These are phyloP conservation scores for Nannizziopsis arthrosporioides DNA, from an alignment of 2,329 filamentous ascomycete genomes.

Conservation along the genomic window DNA sequence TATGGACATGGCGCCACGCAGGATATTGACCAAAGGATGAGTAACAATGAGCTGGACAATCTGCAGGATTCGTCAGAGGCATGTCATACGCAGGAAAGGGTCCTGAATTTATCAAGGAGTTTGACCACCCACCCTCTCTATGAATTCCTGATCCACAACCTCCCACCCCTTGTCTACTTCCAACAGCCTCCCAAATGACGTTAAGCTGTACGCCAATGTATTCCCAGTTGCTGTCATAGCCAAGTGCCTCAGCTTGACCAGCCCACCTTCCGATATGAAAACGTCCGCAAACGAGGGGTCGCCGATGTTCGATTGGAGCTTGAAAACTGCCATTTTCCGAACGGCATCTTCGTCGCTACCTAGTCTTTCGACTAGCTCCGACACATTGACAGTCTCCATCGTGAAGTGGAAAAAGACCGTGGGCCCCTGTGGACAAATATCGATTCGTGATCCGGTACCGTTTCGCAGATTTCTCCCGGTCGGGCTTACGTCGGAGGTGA, in stretches of 20 bases:
- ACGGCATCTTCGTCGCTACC: constrained; percentile 67
- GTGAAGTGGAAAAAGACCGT: not conserved
- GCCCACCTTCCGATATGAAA: constrained; percentile 81
- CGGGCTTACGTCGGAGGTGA: no score
- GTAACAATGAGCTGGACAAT: constrained; percentile 88
- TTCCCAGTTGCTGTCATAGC: constrained; percentile 82
- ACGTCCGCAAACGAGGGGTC: constrained; percentile 94
- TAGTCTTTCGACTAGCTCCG: constrained; percentile 48
- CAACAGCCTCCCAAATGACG: constrained; percentile 72
- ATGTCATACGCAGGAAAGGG: not conserved
- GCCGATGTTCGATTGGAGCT: constrained; percentile 87
- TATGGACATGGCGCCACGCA: constrained; percentile 92
- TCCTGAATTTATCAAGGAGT: not conserved
- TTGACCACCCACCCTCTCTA: constrained; percentile 47
- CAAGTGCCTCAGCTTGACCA: constrained; percentile 67
- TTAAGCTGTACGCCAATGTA: constrained; percentile 87
- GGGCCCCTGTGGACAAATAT: not conserved
- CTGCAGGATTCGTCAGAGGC: constrained; percentile 25
- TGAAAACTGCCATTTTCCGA: constrained; percentile 98
- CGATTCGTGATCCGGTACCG: no score
- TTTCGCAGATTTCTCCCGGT: no score
- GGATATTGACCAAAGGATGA: constrained; percentile 92
- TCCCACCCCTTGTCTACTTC: constrained; percentile 99
- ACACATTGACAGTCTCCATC: constrained; percentile 46
- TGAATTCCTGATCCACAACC: constrained; percentile 40